Percentiles rank a stretch among this genome's conserved stretches.
Conservation (phyloP, 176 grass and related monocot genomes). For the Carex kokanica region DNA sequence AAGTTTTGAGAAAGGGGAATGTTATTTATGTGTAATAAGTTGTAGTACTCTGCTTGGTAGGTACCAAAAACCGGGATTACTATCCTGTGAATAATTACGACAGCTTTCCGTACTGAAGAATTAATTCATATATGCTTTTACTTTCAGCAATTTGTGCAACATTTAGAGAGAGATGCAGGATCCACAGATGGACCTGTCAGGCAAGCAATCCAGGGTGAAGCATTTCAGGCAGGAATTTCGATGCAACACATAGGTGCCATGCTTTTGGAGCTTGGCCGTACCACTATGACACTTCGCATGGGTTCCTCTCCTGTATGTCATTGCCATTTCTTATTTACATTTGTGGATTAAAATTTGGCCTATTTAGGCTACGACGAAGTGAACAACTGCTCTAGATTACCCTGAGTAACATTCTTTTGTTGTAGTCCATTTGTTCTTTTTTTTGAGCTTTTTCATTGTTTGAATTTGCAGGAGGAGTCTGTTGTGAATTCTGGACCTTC, state of each 20-base stretch:
- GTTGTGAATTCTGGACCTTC: conserved; percentile 84
- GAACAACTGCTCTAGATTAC: neutral
- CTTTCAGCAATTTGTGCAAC: conserved; percentile 55
- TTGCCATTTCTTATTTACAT: neutral
- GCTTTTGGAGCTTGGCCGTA: conserved; percentile 92
- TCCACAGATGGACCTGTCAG: conserved; percentile 52
- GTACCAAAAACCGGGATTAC: no score
- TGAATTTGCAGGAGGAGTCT: conserved; percentile 55
- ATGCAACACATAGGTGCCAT: conserved; percentile 92
- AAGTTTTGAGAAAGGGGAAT: neutral
- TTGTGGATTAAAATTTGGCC: neutral
- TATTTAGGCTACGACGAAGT: neutral
- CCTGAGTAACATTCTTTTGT: neutral
- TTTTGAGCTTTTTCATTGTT: conserved; percentile 22
- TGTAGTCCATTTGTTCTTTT: neutral
- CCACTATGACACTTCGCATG: conserved; percentile 83
- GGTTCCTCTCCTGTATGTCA: conserved; percentile 70
- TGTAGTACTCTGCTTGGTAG: neutral
- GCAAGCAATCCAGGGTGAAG: conserved; percentile 72
- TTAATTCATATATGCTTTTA: neutral
- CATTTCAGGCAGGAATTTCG: conserved; percentile 56
- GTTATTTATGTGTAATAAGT: neutral
- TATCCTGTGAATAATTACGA: no score
- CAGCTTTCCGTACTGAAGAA: no score
- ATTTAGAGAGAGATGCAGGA: conserved; percentile 46